Evolutionary conservation across 169 alveolate species (phyloP).

Genomic region (Plasmodium gonderi): DNA sequence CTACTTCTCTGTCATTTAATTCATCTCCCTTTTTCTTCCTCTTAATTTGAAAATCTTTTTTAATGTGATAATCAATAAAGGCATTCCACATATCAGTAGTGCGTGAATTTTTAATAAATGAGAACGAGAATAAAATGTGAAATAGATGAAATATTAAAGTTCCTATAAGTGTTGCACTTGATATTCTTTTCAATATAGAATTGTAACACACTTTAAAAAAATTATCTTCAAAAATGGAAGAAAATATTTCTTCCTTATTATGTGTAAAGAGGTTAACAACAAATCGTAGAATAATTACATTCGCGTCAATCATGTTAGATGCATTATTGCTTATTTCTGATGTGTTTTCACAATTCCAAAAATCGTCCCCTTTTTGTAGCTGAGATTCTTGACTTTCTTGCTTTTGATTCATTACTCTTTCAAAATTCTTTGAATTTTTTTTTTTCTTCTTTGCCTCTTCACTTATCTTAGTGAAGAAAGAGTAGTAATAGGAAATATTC

Average conservation of each 20-base stretch:
- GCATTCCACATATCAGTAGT: constrained; percentile 72
- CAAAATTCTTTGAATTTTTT: background rate
- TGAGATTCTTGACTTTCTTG: background rate
- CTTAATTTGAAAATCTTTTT: constrained; percentile 28
- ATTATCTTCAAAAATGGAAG: constrained; percentile 43
- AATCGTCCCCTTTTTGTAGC: background rate
- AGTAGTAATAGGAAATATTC: constrained; percentile 55
- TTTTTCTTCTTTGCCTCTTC: constrained; percentile 40
- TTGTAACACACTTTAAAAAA: constrained; percentile 18
- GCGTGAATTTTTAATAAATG: constrained; percentile 51
- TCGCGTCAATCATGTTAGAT: background rate
- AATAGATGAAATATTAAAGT: constrained; percentile 64
- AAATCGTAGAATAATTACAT: constrained; percentile 15
- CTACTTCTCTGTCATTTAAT: background rate
- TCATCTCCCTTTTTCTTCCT: background rate
- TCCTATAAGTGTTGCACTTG: constrained; percentile 54
- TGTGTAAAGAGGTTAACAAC: constrained; percentile 30
- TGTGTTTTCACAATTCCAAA: constrained; percentile 5
- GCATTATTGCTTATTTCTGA: background rate
- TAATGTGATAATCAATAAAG: constrained; percentile 59
- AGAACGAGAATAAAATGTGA: constrained; percentile 24
- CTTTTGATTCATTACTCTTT: background rate
- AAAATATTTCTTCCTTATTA: constrained; percentile 52
- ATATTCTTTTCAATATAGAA: constrained; percentile 19
- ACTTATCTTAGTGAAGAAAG: constrained; percentile 30